Evolutionary conservation across 2,329 filamentous ascomycete species (phyloP).

Genomic region (Claviceps africana): DNA sequence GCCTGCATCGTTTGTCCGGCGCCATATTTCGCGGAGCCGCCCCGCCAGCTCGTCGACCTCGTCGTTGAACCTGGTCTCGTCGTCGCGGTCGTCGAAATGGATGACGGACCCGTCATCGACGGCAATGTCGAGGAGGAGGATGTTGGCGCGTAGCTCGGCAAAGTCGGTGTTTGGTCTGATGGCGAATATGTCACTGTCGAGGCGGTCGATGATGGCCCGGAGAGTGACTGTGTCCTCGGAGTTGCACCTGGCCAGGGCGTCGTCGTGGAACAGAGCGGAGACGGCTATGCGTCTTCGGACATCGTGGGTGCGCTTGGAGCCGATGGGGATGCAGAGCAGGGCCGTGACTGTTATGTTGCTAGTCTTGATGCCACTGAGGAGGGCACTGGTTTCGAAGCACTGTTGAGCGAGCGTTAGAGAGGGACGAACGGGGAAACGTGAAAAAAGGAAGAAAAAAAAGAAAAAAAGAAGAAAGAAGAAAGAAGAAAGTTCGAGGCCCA

Average conservation of each 20-base stretch:
- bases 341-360: slow-evolving; percentile 43
- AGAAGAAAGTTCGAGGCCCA: too few species aligned
- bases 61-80: slow-evolving; percentile 46
- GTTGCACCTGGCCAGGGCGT: slow-evolving; percentile 24
- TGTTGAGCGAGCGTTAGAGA: slow-evolving; percentile 13
- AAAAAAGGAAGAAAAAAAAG: too few species aligned
- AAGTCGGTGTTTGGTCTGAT: slow-evolving; percentile 51
- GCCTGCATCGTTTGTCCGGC: slow-evolving; percentile 58
- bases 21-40: slow-evolving; percentile 42
- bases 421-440: too few species aligned
- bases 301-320: slow-evolving; percentile 35
- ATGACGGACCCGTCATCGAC: slow-evolving; percentile 46
- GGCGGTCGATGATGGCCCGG: slow-evolving; percentile 28
- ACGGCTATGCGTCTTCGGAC: slow-evolving; percentile 54
- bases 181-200: slow-evolving; percentile 35
- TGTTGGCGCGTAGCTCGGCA: slow-evolving; percentile 47
- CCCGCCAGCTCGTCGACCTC: slow-evolving; percentile 53
- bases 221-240: slow-evolving; percentile 29
- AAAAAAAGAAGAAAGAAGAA: too few species aligned
- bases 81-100: slow-evolving; percentile 14
- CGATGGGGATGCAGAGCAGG: slow-evolving; percentile 44
- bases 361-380: slow-evolving; percentile 29
- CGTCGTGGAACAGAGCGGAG: slow-evolving; percentile 44
- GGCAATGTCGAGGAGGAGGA: slow-evolving; percentile 58
- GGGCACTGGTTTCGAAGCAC: slow-evolving; percentile 36